Conservation (phyloP, 805 yeast species). For the Komagataella populi region DNA sequence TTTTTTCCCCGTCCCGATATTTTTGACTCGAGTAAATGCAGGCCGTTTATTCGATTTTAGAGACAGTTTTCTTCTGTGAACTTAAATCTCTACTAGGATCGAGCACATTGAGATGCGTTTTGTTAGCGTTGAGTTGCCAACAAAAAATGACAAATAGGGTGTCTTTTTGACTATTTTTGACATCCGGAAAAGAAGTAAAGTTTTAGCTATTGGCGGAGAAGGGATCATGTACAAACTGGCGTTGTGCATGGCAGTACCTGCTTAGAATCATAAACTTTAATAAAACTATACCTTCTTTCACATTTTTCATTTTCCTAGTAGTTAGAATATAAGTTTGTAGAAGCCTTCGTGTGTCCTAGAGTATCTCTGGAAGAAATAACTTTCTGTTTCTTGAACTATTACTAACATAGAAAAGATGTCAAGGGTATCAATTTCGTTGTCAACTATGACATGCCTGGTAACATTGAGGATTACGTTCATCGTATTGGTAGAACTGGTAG, state of each 20-base stretch:
- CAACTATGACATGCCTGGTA: conserved; percentile 96
- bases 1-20: neutral
- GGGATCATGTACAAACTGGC: neutral
- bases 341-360: neutral
- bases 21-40: neutral
- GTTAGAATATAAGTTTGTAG: neutral
- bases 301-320: neutral
- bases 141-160: neutral
- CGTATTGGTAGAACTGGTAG: conserved; percentile 99
- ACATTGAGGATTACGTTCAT: conserved; percentile 96
- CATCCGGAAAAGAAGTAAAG: neutral
- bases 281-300: neutral
- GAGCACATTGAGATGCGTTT: neutral
- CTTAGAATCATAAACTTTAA: neutral
- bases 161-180: neutral
- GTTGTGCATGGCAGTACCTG: neutral
- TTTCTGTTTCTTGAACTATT: neutral
- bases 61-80: neutral
- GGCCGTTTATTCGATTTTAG: neutral
- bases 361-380: neutral
- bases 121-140: neutral
- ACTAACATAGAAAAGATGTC: conserved; percentile 50
- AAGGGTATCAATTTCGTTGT: conserved; percentile 91
- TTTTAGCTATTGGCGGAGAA: neutral
- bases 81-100: neutral